Percentiles rank a stretch among this genome's conserved stretches.
phyloP scores from a whole-genome alignment of 345 rosid genomes.

The Euphorbia tirucalli region DNA sequence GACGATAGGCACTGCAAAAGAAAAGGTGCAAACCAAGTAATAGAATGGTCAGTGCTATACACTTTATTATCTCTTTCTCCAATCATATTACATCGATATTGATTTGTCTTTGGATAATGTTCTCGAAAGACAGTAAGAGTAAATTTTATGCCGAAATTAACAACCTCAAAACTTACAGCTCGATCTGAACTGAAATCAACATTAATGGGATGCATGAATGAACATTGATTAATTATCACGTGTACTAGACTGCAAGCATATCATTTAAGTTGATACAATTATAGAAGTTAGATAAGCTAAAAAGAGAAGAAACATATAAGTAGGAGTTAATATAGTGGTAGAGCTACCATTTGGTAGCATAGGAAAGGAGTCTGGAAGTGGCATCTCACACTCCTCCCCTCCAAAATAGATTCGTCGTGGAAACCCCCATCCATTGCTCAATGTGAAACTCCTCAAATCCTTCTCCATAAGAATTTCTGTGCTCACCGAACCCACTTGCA shows the following conservation, averaged over 20 bases:
- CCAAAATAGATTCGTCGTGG: conserved; percentile 54
- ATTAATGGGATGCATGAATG: not conserved
- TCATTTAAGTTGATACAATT: not conserved
- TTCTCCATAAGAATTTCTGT: conserved; percentile 49
- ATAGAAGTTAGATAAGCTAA: conserved; percentile 14
- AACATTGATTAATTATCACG: too few species aligned
- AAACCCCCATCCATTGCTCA: conserved; percentile 57
- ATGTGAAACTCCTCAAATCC: conserved; percentile 39
- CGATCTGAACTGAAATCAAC: not conserved
- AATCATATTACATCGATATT: not conserved
- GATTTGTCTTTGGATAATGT: not conserved
- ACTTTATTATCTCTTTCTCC: not conserved
- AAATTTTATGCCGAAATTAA: not conserved
- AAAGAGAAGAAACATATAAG: conserved; percentile 18
- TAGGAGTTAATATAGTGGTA: conserved; percentile 14
- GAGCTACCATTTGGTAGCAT: conserved; percentile 42
- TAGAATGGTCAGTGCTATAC: not conserved
- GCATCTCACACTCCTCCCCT: conserved; percentile 54
- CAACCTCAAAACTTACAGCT: not conserved
- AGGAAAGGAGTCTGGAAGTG: conserved; percentile 52
- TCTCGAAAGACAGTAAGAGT: not conserved
- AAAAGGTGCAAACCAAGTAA: not conserved
- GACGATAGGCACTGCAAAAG: too few species aligned
- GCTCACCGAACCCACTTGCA: conserved; percentile 35
- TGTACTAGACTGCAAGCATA: too few species aligned